Conservation (phyloP, 2,329 filamentous ascomycete species). For the Aspergillus fructus region DNA sequence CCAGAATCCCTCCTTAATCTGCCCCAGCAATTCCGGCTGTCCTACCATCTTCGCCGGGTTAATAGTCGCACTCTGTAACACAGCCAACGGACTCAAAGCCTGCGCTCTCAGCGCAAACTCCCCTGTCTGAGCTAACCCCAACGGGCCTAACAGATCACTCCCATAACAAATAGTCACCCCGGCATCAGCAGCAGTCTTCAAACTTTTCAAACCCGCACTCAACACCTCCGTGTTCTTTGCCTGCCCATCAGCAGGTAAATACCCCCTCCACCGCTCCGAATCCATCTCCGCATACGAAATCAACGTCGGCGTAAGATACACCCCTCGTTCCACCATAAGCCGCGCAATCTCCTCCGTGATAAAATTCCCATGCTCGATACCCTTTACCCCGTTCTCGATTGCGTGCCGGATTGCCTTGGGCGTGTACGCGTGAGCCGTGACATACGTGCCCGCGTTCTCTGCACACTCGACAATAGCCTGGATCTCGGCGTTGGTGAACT, state of each 20-base stretch:
- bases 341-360: slow-evolving; percentile 46
- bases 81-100: slow-evolving; percentile 43
- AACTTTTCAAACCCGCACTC: slow-evolving; percentile 44
- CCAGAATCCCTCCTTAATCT: slow-evolving; percentile 50
- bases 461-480: slow-evolving; percentile 54
- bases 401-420: slow-evolving; percentile 55
- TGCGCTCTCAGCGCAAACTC: slow-evolving; percentile 50
- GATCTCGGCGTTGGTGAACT: slow-evolving; percentile 60
- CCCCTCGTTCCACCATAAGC: slow-evolving; percentile 51
- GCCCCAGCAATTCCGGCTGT: slow-evolving; percentile 49
- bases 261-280: slow-evolving; percentile 36
- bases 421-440: slow-evolving; percentile 61
- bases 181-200: slow-evolving; percentile 52
- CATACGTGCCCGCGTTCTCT: slow-evolving; percentile 50
- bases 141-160: slow-evolving; percentile 54
- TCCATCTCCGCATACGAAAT: slow-evolving; percentile 50
- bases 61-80: slow-evolving; percentile 54
- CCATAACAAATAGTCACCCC: slow-evolving; percentile 59
- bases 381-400: slow-evolving; percentile 54
- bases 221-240: slow-evolving; percentile 56
- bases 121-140: slow-evolving; percentile 49
- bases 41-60: slow-evolving; percentile 53
- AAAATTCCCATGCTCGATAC: slow-evolving; percentile 56
- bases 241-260: slow-evolving; percentile 34
- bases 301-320: slow-evolving; percentile 56